These are phyloP conservation scores for Stephania japonica DNA, from an alignment of 164 flowering plant species.

Conservation along the genomic window DNA sequence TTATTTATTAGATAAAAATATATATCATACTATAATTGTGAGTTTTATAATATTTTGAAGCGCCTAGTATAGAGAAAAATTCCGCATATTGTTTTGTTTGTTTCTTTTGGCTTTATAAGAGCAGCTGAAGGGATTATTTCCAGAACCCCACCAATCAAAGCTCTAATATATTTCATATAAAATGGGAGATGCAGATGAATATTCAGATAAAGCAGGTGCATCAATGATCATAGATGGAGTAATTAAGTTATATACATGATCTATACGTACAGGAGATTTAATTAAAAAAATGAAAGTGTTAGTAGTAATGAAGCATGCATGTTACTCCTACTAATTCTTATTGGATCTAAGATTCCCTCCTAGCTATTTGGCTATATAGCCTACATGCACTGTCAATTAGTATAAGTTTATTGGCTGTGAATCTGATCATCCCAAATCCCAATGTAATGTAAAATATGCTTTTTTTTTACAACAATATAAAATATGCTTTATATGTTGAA, in stretches of 20 bases:
- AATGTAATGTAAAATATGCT: not conserved
- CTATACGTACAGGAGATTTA: too few relatives aligned
- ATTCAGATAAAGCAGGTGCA: not conserved
- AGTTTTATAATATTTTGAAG: too few relatives aligned
- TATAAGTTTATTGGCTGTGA: not conserved
- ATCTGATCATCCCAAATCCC: not conserved
- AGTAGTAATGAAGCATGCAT: not conserved
- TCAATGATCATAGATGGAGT: not conserved
- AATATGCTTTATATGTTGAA: not conserved
- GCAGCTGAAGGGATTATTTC: not conserved
- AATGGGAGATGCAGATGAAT: not conserved
- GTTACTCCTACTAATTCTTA: conserved; percentile 1
- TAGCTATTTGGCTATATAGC: too few relatives aligned
- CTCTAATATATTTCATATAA: not conserved
- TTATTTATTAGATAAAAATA: too few relatives aligned
- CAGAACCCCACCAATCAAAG: not conserved
- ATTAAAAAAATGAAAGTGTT: too few relatives aligned
- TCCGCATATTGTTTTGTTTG: not conserved
- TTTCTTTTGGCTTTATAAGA: not conserved
- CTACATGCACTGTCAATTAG: not conserved
- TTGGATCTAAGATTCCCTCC: not conserved
- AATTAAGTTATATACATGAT: not conserved
- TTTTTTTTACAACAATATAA: too few relatives aligned
- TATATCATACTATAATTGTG: too few relatives aligned
- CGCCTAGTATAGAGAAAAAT: too few relatives aligned